Base-by-base conservation (phyloP, 139 green algal genomes). In the Astrephomene gubernaculifera region DNA sequence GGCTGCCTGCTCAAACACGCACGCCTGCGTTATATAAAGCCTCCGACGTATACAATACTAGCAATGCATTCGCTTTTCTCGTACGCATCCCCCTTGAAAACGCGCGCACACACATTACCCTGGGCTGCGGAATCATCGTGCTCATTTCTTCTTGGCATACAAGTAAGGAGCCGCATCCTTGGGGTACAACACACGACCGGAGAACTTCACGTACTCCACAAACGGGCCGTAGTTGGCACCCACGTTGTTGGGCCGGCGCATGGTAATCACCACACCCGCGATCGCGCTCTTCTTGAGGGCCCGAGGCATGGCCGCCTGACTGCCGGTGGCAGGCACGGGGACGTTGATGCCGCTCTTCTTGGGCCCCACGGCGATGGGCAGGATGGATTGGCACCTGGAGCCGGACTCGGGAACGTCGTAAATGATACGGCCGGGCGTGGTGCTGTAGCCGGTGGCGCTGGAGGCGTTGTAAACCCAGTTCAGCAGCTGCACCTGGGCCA, bases 401-500 rank as follows among this genome's bases (percentile, higher is more conserved):
- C 5, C 17, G 36, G 71, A 54, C 14, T 68, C 41, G 2, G 54
- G 22, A 12, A 82, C 53, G 10, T 82, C 49, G 31, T 36, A 71
- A 4, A 82, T 17, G 1, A 33, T 57, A 2, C 54, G 27, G 38
- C 35, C 54, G 7, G 71, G 12, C 0, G 22, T 8, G 74, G 38
- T 27, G 54, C n/a, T n/a, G n/a, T n/a, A n/a, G n/a, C n/a, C n/a
- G n/a, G n/a, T n/a, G n/a, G n/a, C n/a, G n/a, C n/a, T n/a, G n/a
- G n/a, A n/a, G n/a, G n/a, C n/a, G n/a, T n/a, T 27, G 38, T 31
- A 71, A 5, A 31, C 24, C 74, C 74, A 82, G 54, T 82, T 82
- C 54, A 82, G 27, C 25, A 60, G 22, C 29, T 82, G 74, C 31
- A 82, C 74, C 38, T 43, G 4, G 61, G 49, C 35, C 9, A 75